Conservation (phyloP, 129 eudicot genomes). For the Smallanthus sonchifolius region DNA sequence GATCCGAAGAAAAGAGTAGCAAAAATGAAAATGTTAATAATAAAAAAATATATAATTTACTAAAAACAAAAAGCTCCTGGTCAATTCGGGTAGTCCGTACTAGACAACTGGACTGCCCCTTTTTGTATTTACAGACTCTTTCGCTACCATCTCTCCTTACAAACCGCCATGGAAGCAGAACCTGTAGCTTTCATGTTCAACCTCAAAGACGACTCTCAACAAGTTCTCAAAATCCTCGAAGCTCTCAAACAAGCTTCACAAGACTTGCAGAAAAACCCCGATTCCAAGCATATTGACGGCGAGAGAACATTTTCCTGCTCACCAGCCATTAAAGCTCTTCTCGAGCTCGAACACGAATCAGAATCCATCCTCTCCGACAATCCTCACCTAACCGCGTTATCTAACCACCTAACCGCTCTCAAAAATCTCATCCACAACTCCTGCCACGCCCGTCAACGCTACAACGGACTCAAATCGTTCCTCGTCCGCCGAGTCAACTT, state of each 20-base stretch:
- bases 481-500: slow-evolving; percentile 45
- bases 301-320: slow-evolving; percentile 14
- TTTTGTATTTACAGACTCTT: neutral
- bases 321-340: slow-evolving; percentile 61
- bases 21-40: too few species aligned
- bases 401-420: slow-evolving; percentile 49
- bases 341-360: slow-evolving; percentile 59
- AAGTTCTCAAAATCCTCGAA: slow-evolving; percentile 42
- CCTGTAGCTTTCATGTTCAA: slow-evolving; percentile 5
- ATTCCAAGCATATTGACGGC: slow-evolving; percentile 22
- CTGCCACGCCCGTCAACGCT: slow-evolving; percentile 20
- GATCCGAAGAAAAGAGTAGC: too few species aligned
- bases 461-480: slow-evolving; percentile 47
- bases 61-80: neutral
- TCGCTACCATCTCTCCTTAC: slow-evolving; percentile 1
- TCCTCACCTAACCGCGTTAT: slow-evolving; percentile 46
- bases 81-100: neutral
- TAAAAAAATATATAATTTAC: too few species aligned
- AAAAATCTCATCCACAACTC: slow-evolving; percentile 35
- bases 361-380: slow-evolving; percentile 53
- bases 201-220: slow-evolving; percentile 31
- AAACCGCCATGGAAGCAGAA: slow-evolving; percentile 37
- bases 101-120: neutral
- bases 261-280: slow-evolving; percentile 37
- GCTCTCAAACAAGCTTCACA: slow-evolving; percentile 64